Base-by-base conservation (phyloP, 2,329 filamentous ascomycete genomes). In the Cladosporium sp. region DNA sequence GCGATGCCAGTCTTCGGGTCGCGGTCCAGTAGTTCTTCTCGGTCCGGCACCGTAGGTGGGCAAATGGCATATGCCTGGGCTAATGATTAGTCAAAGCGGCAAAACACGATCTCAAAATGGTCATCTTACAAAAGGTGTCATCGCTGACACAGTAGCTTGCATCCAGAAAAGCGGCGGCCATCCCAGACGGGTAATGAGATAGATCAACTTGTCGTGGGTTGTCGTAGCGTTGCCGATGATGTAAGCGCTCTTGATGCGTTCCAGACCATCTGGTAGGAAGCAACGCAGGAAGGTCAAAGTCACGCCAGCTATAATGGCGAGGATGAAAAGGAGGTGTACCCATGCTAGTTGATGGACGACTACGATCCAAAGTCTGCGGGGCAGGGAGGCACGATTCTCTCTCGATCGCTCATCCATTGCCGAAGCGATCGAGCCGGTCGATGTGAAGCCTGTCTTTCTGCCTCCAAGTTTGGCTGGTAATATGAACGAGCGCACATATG, bases 131-230 rank as follows among this genome's bases (percentile, higher is more conserved):
- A 88, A 76, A 0, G 85, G 85, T 2, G 58, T 49, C 54, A 62
- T 45, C 6, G 54, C 55, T 1, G 60, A 62, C 15, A 42, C 57
- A 5, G 60, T 28, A 51, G 60, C 47, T 39, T 62, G 59, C 11
- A 84, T 65, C 72, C 83, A 85, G 0, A 82, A 80, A 43, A 85
- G 65, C 0, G 84, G 84, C 5, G 83, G 83, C 84, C 84, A 87
- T 72, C 82, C 82, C 12, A 82, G 82, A 67, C 86, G 83, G 0
- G 83, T 85, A 40, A 87, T 67, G 3, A 87, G 73, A 63, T 78
- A 79, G 50, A 81, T 66, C 15, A 84, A 72, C 17, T 42, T 56
- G 22, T 56, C 54, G 15, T 49, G 42, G 9, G 42, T 47, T 15
- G 54, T 47, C 2, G 42, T 56, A 1, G 54, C 54, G 30, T 36